phyloP scores from a whole-genome alignment of 768 basidiomycete species.

The Boletus rubroflammeus region DNA sequence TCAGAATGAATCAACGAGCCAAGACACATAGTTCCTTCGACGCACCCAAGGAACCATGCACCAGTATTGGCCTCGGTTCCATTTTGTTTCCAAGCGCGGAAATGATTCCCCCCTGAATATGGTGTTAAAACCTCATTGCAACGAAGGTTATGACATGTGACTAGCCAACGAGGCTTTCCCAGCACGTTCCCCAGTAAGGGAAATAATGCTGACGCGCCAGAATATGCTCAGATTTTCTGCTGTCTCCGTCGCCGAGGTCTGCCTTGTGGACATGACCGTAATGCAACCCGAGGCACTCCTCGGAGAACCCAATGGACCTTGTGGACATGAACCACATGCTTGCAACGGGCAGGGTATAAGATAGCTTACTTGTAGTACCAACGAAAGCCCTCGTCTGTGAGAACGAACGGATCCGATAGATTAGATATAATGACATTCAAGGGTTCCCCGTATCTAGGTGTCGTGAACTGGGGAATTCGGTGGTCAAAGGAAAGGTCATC shows the following conservation, averaged over 20 bases:
- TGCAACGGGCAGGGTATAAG: background rate
- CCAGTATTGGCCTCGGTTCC: slow-evolving; percentile 66
- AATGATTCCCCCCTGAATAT: slow-evolving; percentile 74
- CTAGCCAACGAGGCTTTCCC: slow-evolving; percentile 74
- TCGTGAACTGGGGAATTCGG: slow-evolving; percentile 52
- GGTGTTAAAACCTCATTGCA: background rate
- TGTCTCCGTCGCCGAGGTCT: slow-evolving; percentile 80
- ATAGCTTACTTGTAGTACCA: slow-evolving; percentile 58
- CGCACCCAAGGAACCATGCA: slow-evolving; percentile 84
- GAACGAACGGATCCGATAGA: slow-evolving; percentile 72
- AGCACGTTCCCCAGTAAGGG: slow-evolving; percentile 80
- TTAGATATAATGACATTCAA: slow-evolving; percentile 81
- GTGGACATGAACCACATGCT: background rate
- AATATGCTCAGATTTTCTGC: slow-evolving; percentile 61
- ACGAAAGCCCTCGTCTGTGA: slow-evolving; percentile 69
- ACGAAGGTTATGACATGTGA: background rate
- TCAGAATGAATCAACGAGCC: background rate
- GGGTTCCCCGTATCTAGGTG: slow-evolving; percentile 67
- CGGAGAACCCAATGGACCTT: slow-evolving; percentile 78
- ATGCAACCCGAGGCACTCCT: slow-evolving; percentile 80
- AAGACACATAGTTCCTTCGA: slow-evolving; percentile 5
- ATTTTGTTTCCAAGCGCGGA: slow-evolving; percentile 87
- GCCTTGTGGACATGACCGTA: slow-evolving; percentile 73
- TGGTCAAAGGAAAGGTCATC: background rate
- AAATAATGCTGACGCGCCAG: slow-evolving; percentile 77